Conservation (phyloP, 805 yeast species). For the Candida wancherniae region DNA sequence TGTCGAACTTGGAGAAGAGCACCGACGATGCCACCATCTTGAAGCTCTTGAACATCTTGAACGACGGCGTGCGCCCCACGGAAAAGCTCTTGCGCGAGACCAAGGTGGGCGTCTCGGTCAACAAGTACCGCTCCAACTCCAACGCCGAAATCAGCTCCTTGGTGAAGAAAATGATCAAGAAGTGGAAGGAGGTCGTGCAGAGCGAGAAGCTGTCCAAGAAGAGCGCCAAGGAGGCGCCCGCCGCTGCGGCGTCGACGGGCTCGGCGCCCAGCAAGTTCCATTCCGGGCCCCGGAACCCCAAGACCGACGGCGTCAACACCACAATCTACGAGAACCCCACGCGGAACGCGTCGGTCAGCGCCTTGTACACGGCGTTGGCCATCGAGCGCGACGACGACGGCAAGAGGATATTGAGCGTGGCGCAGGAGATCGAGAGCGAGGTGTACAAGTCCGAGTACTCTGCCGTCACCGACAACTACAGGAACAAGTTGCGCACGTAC, state of each 20-base stretch:
- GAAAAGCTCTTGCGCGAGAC: constrained; percentile 87
- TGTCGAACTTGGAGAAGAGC: constrained; percentile 71
- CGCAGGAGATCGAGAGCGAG: constrained; percentile 68
- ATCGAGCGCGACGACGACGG: constrained; percentile 63
- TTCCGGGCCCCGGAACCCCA: constrained; percentile 64
- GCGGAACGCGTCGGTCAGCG: constrained; percentile 78
- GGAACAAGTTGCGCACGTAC: constrained; percentile 80
- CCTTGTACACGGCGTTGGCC: constrained; percentile 85
- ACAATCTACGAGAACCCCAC: constrained; percentile 68
- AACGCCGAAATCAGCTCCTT: constrained; percentile 64
- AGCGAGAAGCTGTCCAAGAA: constrained; percentile 49
- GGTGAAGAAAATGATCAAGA: constrained; percentile 77
- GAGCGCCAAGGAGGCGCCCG: constrained; percentile 7
- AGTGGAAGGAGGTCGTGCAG: constrained; percentile 88
- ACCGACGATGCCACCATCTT: constrained; percentile 57
- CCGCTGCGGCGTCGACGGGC: constrained; percentile 10
- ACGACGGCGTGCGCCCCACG: constrained; percentile 73
- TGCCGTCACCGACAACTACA: constrained; percentile 56
- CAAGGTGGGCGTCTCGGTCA: constrained; percentile 94
- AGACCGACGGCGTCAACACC: constrained; percentile 74
- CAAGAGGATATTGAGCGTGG: constrained; percentile 54
- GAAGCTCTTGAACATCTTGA: constrained; percentile 60
- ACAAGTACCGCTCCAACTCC: constrained; percentile 67
- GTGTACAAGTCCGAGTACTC: constrained; percentile 59
- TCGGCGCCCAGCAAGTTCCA: constrained; percentile 35